Percentiles rank a stretch among this genome's conserved stretches.
Evolutionary conservation across 2,329 filamentous ascomycete species (phyloP).

Genomic region (Alternaria hordeiaustralica): DNA sequence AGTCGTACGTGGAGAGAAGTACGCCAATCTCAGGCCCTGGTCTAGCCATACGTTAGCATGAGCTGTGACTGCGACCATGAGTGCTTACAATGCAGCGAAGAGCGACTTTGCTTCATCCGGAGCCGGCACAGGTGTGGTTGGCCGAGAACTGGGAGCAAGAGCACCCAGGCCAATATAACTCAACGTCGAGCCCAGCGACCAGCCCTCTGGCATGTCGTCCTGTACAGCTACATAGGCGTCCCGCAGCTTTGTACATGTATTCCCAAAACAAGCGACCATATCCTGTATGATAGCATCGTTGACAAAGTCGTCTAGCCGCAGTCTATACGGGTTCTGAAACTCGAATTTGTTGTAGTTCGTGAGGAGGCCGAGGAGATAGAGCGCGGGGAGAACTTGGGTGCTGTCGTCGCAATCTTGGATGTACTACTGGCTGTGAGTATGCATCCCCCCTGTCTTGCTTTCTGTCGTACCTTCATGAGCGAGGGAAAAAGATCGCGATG

Average conservation of each 20-base stretch:
- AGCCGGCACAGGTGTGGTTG: constrained; percentile 66
- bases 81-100: constrained; percentile 76
- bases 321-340: constrained; percentile 93
- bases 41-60: constrained; percentile 54
- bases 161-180: constrained; percentile 83
- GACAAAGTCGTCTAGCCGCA: constrained; percentile 92
- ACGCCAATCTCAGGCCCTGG: constrained; percentile 81
- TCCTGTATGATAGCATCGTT: constrained; percentile 87
- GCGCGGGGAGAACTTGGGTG: constrained; percentile 71
- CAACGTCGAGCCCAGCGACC: constrained; percentile 81
- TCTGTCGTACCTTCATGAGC: constrained; percentile 77
- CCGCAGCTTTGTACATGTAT: constrained; percentile 71
- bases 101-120: constrained; percentile 81
- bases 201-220: constrained; percentile 88
- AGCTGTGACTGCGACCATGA: not conserved
- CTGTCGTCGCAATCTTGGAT: constrained; percentile 76
- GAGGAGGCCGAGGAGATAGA: constrained; percentile 82
- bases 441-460: not conserved
- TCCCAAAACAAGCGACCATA: constrained; percentile 77
- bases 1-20: constrained; percentile 88
- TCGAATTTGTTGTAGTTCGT: constrained; percentile 99
- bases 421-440: constrained; percentile 60
- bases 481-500: constrained; percentile 93
- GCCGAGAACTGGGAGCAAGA: constrained; percentile 71
- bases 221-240: constrained; percentile 83